Evolutionary conservation across 768 basidiomycete genomes (phyloP), one percentile per base, ranked within the genome.

Genomic region (Royoungia palumana): DNA sequence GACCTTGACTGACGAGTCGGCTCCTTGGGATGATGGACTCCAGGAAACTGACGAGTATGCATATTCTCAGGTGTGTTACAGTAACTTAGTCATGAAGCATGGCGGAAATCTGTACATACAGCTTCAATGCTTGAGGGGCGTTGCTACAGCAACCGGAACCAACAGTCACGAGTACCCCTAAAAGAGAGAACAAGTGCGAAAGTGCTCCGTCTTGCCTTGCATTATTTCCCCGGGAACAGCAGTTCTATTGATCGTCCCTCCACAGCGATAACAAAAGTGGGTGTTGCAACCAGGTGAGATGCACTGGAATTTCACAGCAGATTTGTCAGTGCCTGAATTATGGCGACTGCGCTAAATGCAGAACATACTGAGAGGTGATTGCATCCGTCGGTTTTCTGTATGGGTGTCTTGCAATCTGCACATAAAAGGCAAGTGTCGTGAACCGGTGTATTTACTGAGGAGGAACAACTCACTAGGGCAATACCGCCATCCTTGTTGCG

Each of bases 281-380:
- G 75, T 75, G 52, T 81, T 80, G 49, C 81, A 83, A 6, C 74
- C 78, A 1, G 79, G 79, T 0, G 78, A 63, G n/a, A 74, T 71
- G 50, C 78, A 82, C 80, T 81, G 39, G 24, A 21, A 47, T 13
- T 4, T 10, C 22, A 34, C 19, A 41, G 49, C 36, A 41, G 45
- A 24, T 12, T 20, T 27, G 39, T 44, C 34, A 35, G 8, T 10
- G 28, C 36, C 46, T 34, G 32, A 11, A 14, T 17, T 4, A 6
- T 17, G 12, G 19, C 22, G 12, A 28, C 20, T 28, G 16, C 5
- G 9, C 17, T 36, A 30, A 35, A 24, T 11, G 20, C 21, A 32
- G 32, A 21, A 66, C 79, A 58, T 35, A 80, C 81, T 40, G 76
- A 77, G 69, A 83, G 79, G 59, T 83, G 80, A 53, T 82, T 75